Percentiles rank a stretch among this genome's conserved stretches.
These are phyloP conservation scores for Chondrostereum purpureum DNA, from an alignment of 1,284 basidiomycete genomes.

Conservation along the genomic window DNA sequence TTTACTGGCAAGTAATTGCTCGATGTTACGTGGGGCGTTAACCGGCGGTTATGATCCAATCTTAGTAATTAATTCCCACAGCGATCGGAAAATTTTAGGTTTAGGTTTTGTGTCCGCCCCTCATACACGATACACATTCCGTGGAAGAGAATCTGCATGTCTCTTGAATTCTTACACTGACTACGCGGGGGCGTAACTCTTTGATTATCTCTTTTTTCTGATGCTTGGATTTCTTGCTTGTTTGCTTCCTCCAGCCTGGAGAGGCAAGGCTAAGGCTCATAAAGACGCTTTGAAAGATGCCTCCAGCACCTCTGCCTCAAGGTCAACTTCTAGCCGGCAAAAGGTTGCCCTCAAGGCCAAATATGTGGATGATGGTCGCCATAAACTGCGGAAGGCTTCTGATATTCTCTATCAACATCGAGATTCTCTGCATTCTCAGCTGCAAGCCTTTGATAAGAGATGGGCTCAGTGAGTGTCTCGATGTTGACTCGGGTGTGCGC, in stretches of 20 bases:
- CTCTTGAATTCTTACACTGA: not conserved
- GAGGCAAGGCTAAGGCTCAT: not conserved
- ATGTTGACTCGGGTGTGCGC: not conserved
- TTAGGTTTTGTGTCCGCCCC: not conserved
- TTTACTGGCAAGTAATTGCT: no score
- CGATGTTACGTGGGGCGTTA: no score
- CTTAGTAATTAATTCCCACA: not conserved
- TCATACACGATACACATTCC: not conserved
- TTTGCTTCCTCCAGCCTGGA: not conserved
- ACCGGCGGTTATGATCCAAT: no score
- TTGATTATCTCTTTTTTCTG: not conserved
- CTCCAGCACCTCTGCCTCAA: not conserved
- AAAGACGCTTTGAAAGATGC: not conserved
- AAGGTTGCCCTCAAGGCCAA: not conserved
- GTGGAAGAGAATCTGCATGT: not conserved
- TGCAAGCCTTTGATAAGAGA: constrained; percentile 12
- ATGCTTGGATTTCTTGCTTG: not conserved
- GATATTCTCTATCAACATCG: constrained; percentile 14
- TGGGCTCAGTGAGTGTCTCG: constrained; percentile 14
- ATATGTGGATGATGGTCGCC: constrained; percentile 9
- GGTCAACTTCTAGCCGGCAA: not conserved
- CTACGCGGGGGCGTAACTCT: not conserved
- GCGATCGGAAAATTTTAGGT: not conserved
- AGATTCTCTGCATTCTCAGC: constrained; percentile 11
- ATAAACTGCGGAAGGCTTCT: constrained; percentile 13